phyloP scores from a whole-genome alignment of 306 rosid genomes.

The Pyrus pyrifolia region DNA sequence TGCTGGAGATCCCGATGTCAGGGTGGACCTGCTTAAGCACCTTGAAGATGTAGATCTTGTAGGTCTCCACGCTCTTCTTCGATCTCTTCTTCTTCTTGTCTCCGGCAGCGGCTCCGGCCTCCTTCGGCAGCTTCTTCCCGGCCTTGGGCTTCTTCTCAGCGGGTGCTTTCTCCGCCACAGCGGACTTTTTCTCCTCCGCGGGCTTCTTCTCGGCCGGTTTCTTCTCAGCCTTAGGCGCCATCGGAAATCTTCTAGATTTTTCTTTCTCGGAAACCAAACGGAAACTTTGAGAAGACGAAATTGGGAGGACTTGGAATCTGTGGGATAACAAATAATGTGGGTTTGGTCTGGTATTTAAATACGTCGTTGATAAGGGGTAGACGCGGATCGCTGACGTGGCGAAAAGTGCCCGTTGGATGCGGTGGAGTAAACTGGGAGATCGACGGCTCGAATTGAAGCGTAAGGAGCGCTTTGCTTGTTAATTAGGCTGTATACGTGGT shows the following conservation, averaged over 20 bases:
- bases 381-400: constrained; percentile 3
- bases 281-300: not conserved
- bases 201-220: constrained; percentile 80
- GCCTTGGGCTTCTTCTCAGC: constrained; percentile 80
- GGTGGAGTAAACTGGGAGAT: too few relatives aligned
- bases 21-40: constrained; percentile 82
- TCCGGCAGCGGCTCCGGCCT: constrained; percentile 33
- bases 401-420: not conserved
- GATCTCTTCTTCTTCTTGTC: constrained; percentile 68
- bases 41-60: constrained; percentile 80
- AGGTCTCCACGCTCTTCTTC: constrained; percentile 64
- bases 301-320: not conserved
- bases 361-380: not conserved
- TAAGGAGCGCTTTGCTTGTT: not conserved
- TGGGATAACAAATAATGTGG: rapidly evolving
- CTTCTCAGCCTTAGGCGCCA: constrained; percentile 77
- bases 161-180: constrained; percentile 38
- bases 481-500: not conserved
- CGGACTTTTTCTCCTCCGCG: constrained; percentile 31
- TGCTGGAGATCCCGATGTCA: constrained; percentile 71
- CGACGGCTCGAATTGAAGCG: not conserved
- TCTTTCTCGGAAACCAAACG: not conserved
- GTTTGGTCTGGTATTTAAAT: not conserved
- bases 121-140: constrained; percentile 70
- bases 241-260: not conserved